Base-by-base conservation (phyloP, 2,329 filamentous ascomycete genomes). In the Arachnomyces sp. region DNA sequence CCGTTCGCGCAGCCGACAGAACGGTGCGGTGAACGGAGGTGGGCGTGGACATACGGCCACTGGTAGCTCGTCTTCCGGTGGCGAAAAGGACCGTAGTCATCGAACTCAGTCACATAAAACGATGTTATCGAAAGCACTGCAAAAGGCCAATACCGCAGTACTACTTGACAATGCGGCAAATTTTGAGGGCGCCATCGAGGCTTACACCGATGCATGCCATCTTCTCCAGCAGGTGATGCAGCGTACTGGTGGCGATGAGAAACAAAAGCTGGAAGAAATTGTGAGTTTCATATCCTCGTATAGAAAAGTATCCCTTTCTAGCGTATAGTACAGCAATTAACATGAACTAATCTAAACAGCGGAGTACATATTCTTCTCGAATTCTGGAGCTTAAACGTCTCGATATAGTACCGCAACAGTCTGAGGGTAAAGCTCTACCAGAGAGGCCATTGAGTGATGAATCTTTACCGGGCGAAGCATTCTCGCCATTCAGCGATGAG, bases 101-200 rank as follows among this genome's bases (percentile, higher is more conserved):
- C 62, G 65, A 46, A 64, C 62, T n/a, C 77, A 78, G 11, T 87
- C 84, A 1, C 84, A 96, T 60, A 96, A 95, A 69, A 85, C 82
- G 8, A 96, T 96, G 89, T 74, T 98, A 28, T 95, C 90, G n/a
- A 86, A 85, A 52, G 92, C 92, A 1, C 69, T 98, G 40, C 84
- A 94, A 59, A 95, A 95, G 66, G 92, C 92, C 36, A 95, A 98
- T 57, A 90, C 86, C 9, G 92, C 92, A 15, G 92, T 98, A 17
- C 77, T 95, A 50, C 76, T 98, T 31, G 92, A 98, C 65, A 96
- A 95, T 74, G 88, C 87, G 11, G 86, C 92, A 55, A 95, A 96
- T 56, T 90, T 92, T 47, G 86, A 90, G 59, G 88, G 86, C 31
- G 92, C 92, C 13, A 82, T 93, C 57, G 79, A 87, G 54, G 88